A percentile compares a stretch with the other conserved stretches of the same genome.
Evolutionary conservation across 805 yeast species (phyloP).

Genomic region (Lachancea sp.): DNA sequence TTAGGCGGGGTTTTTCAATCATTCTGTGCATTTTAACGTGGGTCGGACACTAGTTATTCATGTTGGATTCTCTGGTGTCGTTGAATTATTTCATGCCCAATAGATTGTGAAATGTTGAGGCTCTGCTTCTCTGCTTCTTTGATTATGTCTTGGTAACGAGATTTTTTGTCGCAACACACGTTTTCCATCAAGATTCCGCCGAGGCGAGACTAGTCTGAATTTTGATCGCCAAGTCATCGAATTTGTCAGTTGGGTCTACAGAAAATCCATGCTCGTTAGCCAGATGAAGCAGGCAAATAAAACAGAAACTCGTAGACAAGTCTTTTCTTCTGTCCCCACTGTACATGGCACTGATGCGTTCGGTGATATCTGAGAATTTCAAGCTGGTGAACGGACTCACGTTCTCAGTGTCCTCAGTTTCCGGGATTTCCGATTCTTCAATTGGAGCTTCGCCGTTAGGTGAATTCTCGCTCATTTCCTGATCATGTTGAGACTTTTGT

Average conservation of each 20-base stretch:
- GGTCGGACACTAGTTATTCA: too few relatives aligned
- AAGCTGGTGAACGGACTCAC: conserved; percentile 6
- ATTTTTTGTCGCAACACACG: too few relatives aligned
- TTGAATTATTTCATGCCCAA: too few relatives aligned
- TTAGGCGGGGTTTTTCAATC: too few relatives aligned
- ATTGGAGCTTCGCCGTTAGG: not conserved
- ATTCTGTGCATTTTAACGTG: too few relatives aligned
- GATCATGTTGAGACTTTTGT: not conserved
- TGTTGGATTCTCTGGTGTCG: too few relatives aligned
- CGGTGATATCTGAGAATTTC: conserved; percentile 43
- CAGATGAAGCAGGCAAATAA: conserved; percentile 74
- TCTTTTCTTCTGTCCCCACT: conserved; percentile 53
- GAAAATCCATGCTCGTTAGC: conserved; percentile 79
- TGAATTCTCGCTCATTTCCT: not conserved
- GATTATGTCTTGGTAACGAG: too few relatives aligned
- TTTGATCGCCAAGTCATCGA: conserved; percentile 20
- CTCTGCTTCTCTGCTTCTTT: too few relatives aligned
- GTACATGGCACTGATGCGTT: conserved; percentile 46
- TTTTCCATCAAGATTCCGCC: not conserved
- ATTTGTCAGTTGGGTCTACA: conserved; percentile 43
- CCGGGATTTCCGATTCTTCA: not conserved
- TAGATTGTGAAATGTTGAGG: too few relatives aligned
- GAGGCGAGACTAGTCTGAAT: not conserved
- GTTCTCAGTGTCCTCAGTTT: not conserved
- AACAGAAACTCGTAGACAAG: conserved; percentile 77